These are phyloP conservation scores for Colletotrichum lindemuthianum DNA, from an alignment of 2,329 filamentous ascomycete species.

Conservation along the genomic window DNA sequence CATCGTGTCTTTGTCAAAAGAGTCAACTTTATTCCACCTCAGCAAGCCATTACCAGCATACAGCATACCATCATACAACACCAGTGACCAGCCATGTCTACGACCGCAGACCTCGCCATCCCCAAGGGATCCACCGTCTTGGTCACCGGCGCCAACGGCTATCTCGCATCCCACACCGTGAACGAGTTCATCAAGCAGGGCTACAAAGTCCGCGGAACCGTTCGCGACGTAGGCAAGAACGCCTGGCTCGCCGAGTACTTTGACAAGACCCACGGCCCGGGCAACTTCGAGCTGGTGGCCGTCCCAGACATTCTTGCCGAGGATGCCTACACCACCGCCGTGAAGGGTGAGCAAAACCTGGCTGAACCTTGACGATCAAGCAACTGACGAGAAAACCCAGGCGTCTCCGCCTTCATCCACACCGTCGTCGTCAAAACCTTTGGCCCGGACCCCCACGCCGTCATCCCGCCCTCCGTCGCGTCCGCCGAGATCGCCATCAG, in stretches of 20 bases:
- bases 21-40: neutral
- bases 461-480: slow-evolving; percentile 48
- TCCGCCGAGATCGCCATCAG: slow-evolving; percentile 45
- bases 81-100: neutral
- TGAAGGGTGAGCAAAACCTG: slow-evolving; percentile 38
- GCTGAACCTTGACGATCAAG: no score
- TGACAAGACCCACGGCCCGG: slow-evolving; percentile 46
- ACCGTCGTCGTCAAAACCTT: slow-evolving; percentile 49
- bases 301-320: slow-evolving; percentile 47
- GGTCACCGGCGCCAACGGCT: slow-evolving; percentile 54
- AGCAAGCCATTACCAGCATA: neutral
- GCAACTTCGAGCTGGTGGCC: slow-evolving; percentile 46
- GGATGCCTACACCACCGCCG: slow-evolving; percentile 41
- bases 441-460: slow-evolving; percentile 48
- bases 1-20: no score
- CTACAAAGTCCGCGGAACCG: slow-evolving; percentile 57
- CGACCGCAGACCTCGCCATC: slow-evolving; percentile 34
- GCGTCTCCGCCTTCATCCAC: slow-evolving; percentile 47
- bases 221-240: slow-evolving; percentile 47
- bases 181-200: slow-evolving; percentile 50
- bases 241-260: slow-evolving; percentile 44
- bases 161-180: slow-evolving; percentile 52
- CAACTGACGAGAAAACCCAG: neutral
- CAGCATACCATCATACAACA: neutral
- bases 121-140: slow-evolving; percentile 48